phyloP scores from a whole-genome alignment of 2,329 filamentous ascomycete species.

The Cladosporium austrohemisphaericum region DNA sequence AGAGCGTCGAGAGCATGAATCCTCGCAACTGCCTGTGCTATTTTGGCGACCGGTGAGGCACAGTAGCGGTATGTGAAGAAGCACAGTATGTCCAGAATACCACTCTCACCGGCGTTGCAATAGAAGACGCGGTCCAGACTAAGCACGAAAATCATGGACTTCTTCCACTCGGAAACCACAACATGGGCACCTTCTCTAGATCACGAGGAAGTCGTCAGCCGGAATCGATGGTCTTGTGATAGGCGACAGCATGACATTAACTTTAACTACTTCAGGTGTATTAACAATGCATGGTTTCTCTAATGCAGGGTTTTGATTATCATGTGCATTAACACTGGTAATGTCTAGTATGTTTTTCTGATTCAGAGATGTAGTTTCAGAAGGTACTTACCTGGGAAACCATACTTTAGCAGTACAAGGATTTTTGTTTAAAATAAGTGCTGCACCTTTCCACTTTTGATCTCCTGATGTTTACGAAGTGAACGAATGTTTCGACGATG shows the following conservation, averaged over 20 bases:
- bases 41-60: background rate
- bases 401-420: constrained; percentile 29
- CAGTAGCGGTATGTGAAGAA: no score
- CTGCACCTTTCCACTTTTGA: constrained; percentile 33
- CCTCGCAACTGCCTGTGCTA: background rate
- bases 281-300: constrained; percentile 32
- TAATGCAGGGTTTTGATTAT: constrained; percentile 24
- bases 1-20: background rate
- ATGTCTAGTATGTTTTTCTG: constrained; percentile 32
- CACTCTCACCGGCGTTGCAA: no score
- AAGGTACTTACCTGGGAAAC: constrained; percentile 30
- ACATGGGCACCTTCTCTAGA: no score
- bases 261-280: constrained; percentile 29
- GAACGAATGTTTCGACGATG: no score
- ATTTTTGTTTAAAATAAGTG: constrained; percentile 32
- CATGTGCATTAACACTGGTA: constrained; percentile 27
- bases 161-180: no score
- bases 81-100: no score
- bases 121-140: no score
- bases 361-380: constrained; percentile 30
- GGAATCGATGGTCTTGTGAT: no score
- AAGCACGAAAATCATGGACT: no score
- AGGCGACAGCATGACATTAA: no score
- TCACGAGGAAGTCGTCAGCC: no score
- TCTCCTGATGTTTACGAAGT: no score